Percentiles rank a stretch among this genome's conserved stretches.
These are phyloP conservation scores for Leishmania martiniquensis DNA, from an alignment of 208 protist genomes.

Conservation along the genomic window DNA sequence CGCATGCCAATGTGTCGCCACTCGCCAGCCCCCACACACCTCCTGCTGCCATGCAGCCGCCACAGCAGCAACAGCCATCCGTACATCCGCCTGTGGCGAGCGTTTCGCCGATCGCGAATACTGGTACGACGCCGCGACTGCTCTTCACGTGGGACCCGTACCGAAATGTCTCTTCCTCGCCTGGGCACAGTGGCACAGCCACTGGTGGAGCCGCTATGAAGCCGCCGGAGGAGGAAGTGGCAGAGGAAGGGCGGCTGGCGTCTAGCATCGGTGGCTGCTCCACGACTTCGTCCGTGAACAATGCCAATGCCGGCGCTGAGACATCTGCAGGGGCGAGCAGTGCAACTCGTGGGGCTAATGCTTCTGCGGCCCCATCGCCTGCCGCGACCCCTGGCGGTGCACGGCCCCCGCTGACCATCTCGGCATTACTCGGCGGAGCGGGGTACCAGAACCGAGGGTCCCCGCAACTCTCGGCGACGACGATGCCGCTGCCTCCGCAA, in stretches of 20 bases:
- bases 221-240: constrained; percentile 4
- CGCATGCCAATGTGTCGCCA: neutral
- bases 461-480: neutral
- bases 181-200: neutral
- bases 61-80: constrained; percentile 1
- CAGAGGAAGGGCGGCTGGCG: constrained; percentile 6
- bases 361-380: neutral
- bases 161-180: constrained; percentile 1
- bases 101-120: constrained; percentile 11
- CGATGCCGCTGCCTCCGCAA: constrained; percentile 6
- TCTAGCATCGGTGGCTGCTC: constrained; percentile 27
- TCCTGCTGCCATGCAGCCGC: neutral
- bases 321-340: neutral
- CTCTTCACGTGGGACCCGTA: constrained; percentile 40
- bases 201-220: neutral
- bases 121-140: constrained; percentile 21
- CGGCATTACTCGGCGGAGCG: constrained; percentile 6
- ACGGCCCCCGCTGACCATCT: constrained; percentile 27
- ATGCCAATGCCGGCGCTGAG: constrained; percentile 9
- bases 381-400: neutral
- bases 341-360: neutral
- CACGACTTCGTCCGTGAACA: constrained; percentile 19
- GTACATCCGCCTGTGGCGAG: constrained; percentile 3
- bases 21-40: constrained; percentile 3
- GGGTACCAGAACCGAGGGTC: constrained; percentile 1